Base-by-base conservation (phyloP, 2,329 filamentous ascomycete species). In the Chalaropsis ovoidea region DNA sequence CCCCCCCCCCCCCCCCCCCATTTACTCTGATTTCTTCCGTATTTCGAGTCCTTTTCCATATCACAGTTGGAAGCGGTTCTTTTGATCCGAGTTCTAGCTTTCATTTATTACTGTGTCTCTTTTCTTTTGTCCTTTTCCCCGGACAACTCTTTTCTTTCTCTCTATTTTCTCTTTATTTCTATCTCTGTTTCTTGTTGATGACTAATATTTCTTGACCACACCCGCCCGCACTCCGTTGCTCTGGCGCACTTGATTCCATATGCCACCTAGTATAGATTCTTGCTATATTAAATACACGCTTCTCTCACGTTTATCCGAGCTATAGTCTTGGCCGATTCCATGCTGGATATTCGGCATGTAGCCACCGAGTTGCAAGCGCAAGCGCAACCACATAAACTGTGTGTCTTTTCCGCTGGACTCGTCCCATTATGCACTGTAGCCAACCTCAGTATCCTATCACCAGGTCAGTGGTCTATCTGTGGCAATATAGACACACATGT, bases 141-240 rank as follows among this genome's bases (percentile, higher is more conserved):
- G 35, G 35, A 10, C 35, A 39, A 15, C 39, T 45, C 52, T 54
- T 31, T 65, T 49, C 42, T 27, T 65, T n/a, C 54, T 60, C 15
- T 54, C 39, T 60, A 19, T 39, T 10, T 19, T 39, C 41, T n/a
- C 22, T 49, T n/a, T n/a, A n/a, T n/a, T n/a, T n/a, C n/a, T n/a
- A n/a, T 35, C 24, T 54, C 24, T 35, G 24, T 35, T 27, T 52
- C 24, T n/a, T 56, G 24, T 56, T 22, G 22, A 19, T 19, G n/a
- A 19, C 52, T 7, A 56, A 27, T n/a, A 56, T 35, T 56, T 56
- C 11, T 19, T 35, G n/a, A 56, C 24, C 19, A 56, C 27, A 27
- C 24, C n/a, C n/a, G n/a, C n/a, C 35, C 17, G 24, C 27, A 6
- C 24, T 35, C 52, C 13, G 47, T 10, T 39, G 8, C 8, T 39